Evolutionary conservation across 106 monocot species (phyloP), one percentile per base, ranked within the genome.

Genomic region (Iris macrosiphon): DNA sequence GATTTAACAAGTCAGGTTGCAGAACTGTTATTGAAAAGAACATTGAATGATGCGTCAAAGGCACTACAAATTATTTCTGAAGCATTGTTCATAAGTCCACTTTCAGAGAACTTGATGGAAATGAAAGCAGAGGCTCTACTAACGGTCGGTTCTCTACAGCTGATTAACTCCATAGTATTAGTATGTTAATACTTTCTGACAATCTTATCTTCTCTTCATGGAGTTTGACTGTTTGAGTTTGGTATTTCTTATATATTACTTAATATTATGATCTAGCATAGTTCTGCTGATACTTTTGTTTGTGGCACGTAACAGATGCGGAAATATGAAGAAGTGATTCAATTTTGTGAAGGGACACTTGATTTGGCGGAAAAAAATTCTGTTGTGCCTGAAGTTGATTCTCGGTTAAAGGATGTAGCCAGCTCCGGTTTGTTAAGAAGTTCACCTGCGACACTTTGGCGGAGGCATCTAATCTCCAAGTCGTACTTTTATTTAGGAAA

Each of bases 71-170:
- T 73, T 10, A 67, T 93, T 23, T 80, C 80, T 25, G 78, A 87
- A 20, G 83, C 87, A 9, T 20, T 83, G 18, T 42, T 33, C 55
- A 60, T 87, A 42, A 72, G 83, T 55, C 74, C 87, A 31, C 52
- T 72, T 48, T 83, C 80, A 27, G 93, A 93, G 47, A 75, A 34
- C 57, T 67, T 93, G 59, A 67, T 72, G 58, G 69, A 88, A 64
- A 80, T 87, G 83, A 93, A 88, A 66, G 93, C 87, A 52, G 80
- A 93, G 37, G 83, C 78, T 46, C 75, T 93, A 10, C 60, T 93
- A 22, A 59, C 68, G 83, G 93, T 93, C 11, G 29, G 57, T 68
- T 24, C 12, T 58, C 10, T 22, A 9, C 28, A 14, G 21, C 37
- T 20, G 45, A 45, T 4, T 6, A 10, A 10, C 34, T 35, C 7